Base-by-base conservation (phyloP, 2,329 filamentous ascomycete genomes). In the Exophiala sp. region DNA sequence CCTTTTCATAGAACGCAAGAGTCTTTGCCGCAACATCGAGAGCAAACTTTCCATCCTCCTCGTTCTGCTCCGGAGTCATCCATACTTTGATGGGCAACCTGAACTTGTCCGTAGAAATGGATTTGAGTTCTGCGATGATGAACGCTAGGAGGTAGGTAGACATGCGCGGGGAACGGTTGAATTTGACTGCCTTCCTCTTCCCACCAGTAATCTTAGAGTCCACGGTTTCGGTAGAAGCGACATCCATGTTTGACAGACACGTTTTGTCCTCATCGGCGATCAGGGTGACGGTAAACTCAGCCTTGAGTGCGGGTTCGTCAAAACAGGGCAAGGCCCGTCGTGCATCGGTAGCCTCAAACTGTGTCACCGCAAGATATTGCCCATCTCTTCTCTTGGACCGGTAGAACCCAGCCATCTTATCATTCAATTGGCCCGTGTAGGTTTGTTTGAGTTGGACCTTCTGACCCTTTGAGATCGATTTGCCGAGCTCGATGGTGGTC, bases 321-420 rank as follows among this genome's bases (percentile, higher is more conserved):
- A 96, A 96, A 72, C 91, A 96, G 37, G 91, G 91, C 72, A 97
- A 95, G 5, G 91, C 89, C 61, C 90, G 80, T 62, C 91, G 81
- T 55, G 88, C 90, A 72, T 97, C 91, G 11, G 91, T 96, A 32
- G 91, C 85, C 73, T 97, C 91, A 86, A 97, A 95, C 75, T 97
- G 91, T 14, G 88, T 88, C 21, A 89, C 91, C 22, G 90, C 91
- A 64, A 97, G 77, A 66, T 90, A 85, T 53, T 80, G 81, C 32
- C 91, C 91, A 63, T 93, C 82, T 42, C 80, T 71, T 54, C 81
- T 83, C 75, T 93, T 94, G 76, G 91, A 97, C 51, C 91, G 82
- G 72, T 97, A 97, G 78, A 97, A 97, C 41, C 91, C 91, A 42
- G 90, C 90, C 88, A 97, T 95, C 71, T 93, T 91, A 67, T 95